phyloP scores from a whole-genome alignment of 192 early-diverging fungal genomes.

The Podila epigama region DNA sequence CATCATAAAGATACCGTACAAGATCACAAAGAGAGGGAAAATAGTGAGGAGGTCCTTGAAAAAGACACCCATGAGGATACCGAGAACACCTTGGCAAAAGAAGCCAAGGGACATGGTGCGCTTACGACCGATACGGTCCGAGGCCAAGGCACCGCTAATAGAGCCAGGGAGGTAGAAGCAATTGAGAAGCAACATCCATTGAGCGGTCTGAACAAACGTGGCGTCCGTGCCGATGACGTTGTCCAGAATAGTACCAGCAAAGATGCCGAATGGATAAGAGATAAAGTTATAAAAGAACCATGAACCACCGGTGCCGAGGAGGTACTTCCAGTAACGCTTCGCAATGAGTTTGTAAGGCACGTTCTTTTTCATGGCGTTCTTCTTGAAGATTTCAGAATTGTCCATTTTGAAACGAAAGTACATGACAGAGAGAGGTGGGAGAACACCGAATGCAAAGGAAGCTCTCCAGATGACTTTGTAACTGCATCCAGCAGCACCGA shows the following conservation, averaged over 20 bases:
- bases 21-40: conserved; percentile 51
- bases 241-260: conserved; percentile 2
- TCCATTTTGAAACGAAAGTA: conserved; percentile 58
- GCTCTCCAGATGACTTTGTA: conserved; percentile 54
- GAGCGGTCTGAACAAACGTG: conserved; percentile 28
- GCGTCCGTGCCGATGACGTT: conserved; percentile 5
- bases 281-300: conserved; percentile 11
- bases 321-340: conserved; percentile 52
- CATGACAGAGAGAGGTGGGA: conserved; percentile 39
- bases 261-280: conserved; percentile 4
- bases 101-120: conserved; percentile 57
- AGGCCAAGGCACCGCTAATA: conserved; percentile 47
- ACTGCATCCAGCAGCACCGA: conserved; percentile 45
- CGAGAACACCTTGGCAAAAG: conserved; percentile 46
- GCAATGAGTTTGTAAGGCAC: conserved; percentile 56
- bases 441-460: conserved; percentile 55
- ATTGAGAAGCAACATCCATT: conserved; percentile 56
- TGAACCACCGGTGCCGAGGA: conserved; percentile 44
- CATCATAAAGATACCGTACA: conserved; percentile 58
- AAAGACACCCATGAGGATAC: conserved; percentile 51
- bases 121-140: conserved; percentile 56
- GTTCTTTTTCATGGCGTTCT: conserved; percentile 43
- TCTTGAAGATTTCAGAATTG: conserved; percentile 49
- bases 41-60: conserved; percentile 31
- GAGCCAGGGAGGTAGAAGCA: conserved; percentile 57